These are phyloP conservation scores for Dentipellis sp. DNA, from an alignment of 768 basidiomycete genomes.

Conservation along the genomic window DNA sequence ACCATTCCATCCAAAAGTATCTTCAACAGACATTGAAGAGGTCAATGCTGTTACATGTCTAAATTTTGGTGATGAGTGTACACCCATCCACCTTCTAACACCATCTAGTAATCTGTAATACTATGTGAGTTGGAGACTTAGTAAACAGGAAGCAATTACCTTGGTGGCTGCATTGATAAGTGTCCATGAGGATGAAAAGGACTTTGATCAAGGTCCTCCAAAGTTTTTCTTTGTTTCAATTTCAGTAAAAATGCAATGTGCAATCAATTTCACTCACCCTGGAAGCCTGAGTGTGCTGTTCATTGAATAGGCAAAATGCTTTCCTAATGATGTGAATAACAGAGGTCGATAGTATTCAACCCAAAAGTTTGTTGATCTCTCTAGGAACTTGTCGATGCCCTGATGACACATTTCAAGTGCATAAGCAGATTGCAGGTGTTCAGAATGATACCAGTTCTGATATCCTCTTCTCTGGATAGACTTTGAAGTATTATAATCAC, in stretches of 20 bases:
- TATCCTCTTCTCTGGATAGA: conserved; percentile 62
- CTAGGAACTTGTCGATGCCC: conserved; percentile 52
- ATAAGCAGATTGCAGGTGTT: conserved; percentile 62
- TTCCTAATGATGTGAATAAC: conserved; percentile 75
- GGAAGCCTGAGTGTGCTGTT: conserved; percentile 79
- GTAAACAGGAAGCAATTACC: conserved; percentile 17
- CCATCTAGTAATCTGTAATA: conserved; percentile 63
- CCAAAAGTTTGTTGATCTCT: conserved; percentile 68
- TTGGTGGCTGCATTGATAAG: conserved; percentile 22
- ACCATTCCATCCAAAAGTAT: background rate
- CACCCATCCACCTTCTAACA: conserved; percentile 68
- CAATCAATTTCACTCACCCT: conserved; percentile 38
- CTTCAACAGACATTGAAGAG: background rate
- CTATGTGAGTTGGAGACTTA: conserved; percentile 1
- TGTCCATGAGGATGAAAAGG: conserved; percentile 62
- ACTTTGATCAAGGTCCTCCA: conserved; percentile 57
- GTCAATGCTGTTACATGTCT: background rate
- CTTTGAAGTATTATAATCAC: conserved; percentile 35
- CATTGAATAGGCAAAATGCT: conserved; percentile 91
- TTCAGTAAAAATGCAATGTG: background rate
- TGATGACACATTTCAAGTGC: conserved; percentile 52
- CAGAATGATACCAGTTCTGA: conserved; percentile 75
- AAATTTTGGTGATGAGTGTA: conserved; percentile 27
- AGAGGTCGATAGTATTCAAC: conserved; percentile 82
- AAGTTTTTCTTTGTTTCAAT: conserved; percentile 45